Percentiles rank a stretch among this genome's conserved stretches.
Conservation (phyloP, 2,329 filamentous ascomycete species). For the Paecilomyces sp. region DNA sequence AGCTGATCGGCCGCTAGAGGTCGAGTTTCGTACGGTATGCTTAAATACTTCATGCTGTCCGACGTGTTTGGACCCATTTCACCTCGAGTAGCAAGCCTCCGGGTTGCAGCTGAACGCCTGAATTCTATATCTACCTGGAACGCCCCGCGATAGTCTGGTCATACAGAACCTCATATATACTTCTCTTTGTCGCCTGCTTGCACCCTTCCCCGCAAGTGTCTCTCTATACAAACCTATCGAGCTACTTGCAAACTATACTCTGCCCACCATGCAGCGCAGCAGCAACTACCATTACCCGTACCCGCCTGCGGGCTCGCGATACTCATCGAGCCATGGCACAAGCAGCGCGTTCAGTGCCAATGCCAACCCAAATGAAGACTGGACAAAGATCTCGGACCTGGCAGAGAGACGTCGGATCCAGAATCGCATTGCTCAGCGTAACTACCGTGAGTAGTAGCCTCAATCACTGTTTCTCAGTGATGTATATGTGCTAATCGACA, state of each 20-base stretch:
- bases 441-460: constrained; percentile 66
- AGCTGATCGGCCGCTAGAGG: neutral
- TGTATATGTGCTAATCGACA: neutral
- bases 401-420: constrained; percentile 91
- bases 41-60: neutral
- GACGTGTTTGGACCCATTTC: neutral
- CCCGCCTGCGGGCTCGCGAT: constrained; percentile 44
- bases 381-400: constrained; percentile 97
- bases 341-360: constrained; percentile 93
- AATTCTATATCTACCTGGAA: neutral
- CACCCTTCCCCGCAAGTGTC: neutral
- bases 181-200: neutral
- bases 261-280: constrained; percentile 23
- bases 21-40: neutral
- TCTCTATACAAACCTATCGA: neutral
- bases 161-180: neutral
- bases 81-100: neutral
- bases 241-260: neutral
- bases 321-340: constrained; percentile 66
- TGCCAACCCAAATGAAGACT: constrained; percentile 94
- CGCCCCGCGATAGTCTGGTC: neutral
- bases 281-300: constrained; percentile 22
- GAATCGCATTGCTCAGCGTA: constrained; percentile 94
- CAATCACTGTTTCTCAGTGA: neutral
- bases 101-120: neutral